Conservation (phyloP, 345 rosid species). For the Gossypium arboreum region DNA sequence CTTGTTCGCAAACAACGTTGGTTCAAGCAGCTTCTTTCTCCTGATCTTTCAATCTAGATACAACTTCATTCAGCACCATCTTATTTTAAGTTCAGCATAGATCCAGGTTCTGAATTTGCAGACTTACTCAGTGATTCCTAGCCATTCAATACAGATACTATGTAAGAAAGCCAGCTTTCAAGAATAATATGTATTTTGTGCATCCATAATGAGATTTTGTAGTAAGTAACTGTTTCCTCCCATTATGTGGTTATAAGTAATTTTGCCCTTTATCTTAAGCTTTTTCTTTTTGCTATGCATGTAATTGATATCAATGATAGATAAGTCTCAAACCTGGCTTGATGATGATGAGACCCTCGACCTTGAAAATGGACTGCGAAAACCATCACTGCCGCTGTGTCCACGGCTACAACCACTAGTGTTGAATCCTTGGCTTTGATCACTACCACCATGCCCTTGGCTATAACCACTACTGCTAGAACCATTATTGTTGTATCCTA, state of each 20-base stretch:
- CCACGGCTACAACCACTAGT: background rate
- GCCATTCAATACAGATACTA: background rate
- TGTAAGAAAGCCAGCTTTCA: background rate
- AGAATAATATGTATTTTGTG: background rate
- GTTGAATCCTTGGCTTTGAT: background rate
- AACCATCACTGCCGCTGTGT: background rate
- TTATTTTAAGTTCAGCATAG: background rate
- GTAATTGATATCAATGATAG: background rate
- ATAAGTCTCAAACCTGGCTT: slow-evolving; percentile 23
- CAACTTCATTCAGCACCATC: slow-evolving; percentile 3
- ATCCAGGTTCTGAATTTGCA: background rate
- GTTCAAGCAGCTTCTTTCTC: slow-evolving; percentile 6
- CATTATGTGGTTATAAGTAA: too few species aligned
- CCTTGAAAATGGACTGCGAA: background rate
- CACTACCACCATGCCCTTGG: background rate
- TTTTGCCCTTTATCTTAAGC: too few species aligned
- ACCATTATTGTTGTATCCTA: slow-evolving; percentile 10
- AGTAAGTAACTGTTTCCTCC: background rate
- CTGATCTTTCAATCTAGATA: background rate
- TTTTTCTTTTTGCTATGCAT: slow-evolving; percentile 6
- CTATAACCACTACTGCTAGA: background rate
- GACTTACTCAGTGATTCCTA: slow-evolving; percentile 9
- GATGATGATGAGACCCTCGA: slow-evolving; percentile 9
- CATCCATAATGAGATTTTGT: background rate
- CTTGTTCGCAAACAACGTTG: slow-evolving; percentile 4